phyloP scores from a whole-genome alignment of 208 protist species.

The Endotrypanum monterogeii region DNA sequence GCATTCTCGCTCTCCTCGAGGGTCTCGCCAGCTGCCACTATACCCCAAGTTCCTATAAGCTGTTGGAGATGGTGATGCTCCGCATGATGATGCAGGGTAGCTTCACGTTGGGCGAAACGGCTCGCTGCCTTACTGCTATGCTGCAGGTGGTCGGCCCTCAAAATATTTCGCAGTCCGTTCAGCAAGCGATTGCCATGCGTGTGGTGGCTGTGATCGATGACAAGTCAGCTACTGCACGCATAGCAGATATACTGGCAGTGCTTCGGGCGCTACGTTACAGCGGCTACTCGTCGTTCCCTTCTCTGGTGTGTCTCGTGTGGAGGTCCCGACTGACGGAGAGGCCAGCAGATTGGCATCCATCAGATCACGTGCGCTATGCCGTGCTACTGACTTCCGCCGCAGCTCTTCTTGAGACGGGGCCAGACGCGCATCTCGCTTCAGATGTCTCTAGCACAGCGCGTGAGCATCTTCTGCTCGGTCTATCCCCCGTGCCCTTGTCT shows the following conservation, averaged over 20 bases:
- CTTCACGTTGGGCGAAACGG: conserved; percentile 35
- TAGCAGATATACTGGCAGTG: conserved; percentile 6
- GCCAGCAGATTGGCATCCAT: conserved; percentile 2
- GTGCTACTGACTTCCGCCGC: conserved; percentile 27
- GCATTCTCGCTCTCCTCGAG: conserved; percentile 52
- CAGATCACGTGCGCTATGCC: conserved; percentile 21
- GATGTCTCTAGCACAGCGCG: background rate
- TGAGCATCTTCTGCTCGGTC: conserved; percentile 1
- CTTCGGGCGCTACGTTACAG: conserved; percentile 33
- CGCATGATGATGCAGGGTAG: conserved; percentile 36
- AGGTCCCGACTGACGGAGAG: conserved; percentile 10
- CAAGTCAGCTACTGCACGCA: no score
- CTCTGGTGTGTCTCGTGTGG: conserved; percentile 23
- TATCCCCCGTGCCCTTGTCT: background rate
- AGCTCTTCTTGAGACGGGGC: background rate
- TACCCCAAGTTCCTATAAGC: conserved; percentile 50
- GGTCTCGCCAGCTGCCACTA: conserved; percentile 66
- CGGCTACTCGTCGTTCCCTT: conserved; percentile 24
- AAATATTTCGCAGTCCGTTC: conserved; percentile 41
- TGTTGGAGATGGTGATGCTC: conserved; percentile 71
- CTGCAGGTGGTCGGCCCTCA: conserved; percentile 37
- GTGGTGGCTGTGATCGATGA: conserved; percentile 20
- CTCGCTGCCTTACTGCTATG: conserved; percentile 41
- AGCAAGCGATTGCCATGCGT: conserved; percentile 46
- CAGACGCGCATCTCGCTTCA: background rate